phyloP scores from a whole-genome alignment of 768 basidiomycete species.

The Hygrocybe coccinea region DNA sequence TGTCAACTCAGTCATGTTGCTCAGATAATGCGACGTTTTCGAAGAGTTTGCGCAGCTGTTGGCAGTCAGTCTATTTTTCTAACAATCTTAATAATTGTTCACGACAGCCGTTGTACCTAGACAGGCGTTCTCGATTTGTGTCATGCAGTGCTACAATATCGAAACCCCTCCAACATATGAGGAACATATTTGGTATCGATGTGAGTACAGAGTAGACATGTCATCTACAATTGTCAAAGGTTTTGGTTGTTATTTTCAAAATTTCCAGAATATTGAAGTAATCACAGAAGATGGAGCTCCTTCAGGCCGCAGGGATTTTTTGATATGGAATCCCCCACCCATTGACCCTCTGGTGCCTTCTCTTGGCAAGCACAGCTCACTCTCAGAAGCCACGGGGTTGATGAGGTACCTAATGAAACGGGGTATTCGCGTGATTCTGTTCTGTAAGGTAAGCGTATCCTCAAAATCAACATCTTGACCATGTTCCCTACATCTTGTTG shows the following conservation, averaged over 20 bases:
- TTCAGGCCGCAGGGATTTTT: conserved; percentile 69
- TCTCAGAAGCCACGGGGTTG: conserved; percentile 63
- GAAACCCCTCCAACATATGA: conserved; percentile 74
- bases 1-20: conserved; percentile 62
- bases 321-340: conserved; percentile 70
- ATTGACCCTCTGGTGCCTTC: conserved; percentile 51
- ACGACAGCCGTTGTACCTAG: conserved; percentile 29
- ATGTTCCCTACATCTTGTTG: conserved; percentile 1
- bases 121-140: conserved; percentile 56
- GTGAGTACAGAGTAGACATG: conserved; percentile 13
- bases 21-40: conserved; percentile 68
- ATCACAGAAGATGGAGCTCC: conserved; percentile 81
- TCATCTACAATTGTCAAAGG: background rate
- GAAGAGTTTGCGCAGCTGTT: conserved; percentile 69
- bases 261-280: conserved; percentile 51
- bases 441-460: conserved; percentile 61
- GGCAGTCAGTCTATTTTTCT: conserved; percentile 51
- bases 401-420: conserved; percentile 80
- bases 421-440: conserved; percentile 79
- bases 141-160: conserved; percentile 87
- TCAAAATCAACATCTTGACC: background rate
- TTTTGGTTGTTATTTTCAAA: background rate
- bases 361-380: conserved; percentile 52
- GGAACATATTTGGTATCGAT: conserved; percentile 63
- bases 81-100: background rate